Evolutionary conservation across 768 basidiomycete species (phyloP).

Genomic region (Trametes meyenii): DNA sequence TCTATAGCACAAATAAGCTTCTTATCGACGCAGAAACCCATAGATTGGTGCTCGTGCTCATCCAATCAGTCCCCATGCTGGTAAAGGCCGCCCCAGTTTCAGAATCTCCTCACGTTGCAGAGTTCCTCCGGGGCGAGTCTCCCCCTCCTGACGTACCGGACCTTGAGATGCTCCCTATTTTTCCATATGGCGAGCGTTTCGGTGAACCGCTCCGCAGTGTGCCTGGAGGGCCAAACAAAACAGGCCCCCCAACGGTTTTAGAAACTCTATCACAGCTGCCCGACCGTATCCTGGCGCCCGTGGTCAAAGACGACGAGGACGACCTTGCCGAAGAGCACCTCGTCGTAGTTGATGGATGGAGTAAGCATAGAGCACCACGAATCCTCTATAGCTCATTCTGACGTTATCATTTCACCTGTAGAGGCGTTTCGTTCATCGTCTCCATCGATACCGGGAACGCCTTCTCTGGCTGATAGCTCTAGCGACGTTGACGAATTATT

Average conservation of each 20-base stretch:
- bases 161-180: constrained; percentile 47
- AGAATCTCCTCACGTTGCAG: constrained; percentile 18
- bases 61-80: constrained; percentile 31
- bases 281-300: constrained; percentile 27
- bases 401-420: background rate
- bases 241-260: background rate
- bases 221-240: background rate
- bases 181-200: constrained; percentile 41
- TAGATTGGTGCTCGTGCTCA: constrained; percentile 29
- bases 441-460: constrained; percentile 28
- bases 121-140: constrained; percentile 37
- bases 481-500: constrained; percentile 59
- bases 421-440: constrained; percentile 28
- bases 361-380: constrained; percentile 41
- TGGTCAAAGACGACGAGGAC: constrained; percentile 42
- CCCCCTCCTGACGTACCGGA: constrained; percentile 31
- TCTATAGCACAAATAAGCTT: constrained; percentile 37
- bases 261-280: constrained; percentile 33
- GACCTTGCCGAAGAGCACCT: constrained; percentile 55
- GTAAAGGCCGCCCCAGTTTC: background rate
- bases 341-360: constrained; percentile 65
- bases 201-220: constrained; percentile 13
- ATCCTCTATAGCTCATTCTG: background rate
- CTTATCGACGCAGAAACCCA: constrained; percentile 34
- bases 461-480: constrained; percentile 41